Evolutionary conservation across 2,329 filamentous ascomycete genomes (phyloP), one percentile per base, ranked within the genome.

Genomic region (Penicillium palitans): DNA sequence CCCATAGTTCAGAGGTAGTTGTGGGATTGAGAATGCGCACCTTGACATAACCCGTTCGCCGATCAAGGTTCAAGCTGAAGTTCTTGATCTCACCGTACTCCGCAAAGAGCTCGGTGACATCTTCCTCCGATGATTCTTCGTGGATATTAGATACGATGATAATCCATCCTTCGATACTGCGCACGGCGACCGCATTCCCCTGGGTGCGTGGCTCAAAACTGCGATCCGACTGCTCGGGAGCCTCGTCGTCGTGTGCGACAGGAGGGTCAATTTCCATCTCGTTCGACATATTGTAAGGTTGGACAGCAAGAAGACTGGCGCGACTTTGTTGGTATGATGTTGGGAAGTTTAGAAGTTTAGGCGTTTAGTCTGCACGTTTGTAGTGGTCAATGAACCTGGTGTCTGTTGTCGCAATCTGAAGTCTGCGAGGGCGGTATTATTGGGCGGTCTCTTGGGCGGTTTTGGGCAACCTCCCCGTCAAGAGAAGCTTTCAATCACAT

Each of bases 131-230:
- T 10, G 86, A 84, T 70, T 88, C 86, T 69, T 88, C 86, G 66
- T 88, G 85, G 37, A 88, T 84, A 64, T 88, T 88, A n/a, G 85
- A 86, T 55, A 81, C 85, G n/a, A 87, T 81, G 61, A 88, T 80
- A 70, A 88, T 88, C 86, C 86, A 88, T 62, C 86, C 86, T 71
- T 88, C 86, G 66, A 88, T 88, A 67, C 83, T 86, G 71, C 86
- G 84, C 46, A 88, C 86, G 9, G 85, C 85, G 75, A 80, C 79
- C 27, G 79, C 78, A 58, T 75, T 76, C 21, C 76, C 67, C 31
- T 75, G 67, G 47, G 79, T 81, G 64, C 74, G 77, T 50, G 76
- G 72, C 62, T 81, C 79, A 58, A 68, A 68, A 44, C 69, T 70
- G 55, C 68, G 68, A 55, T 66, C 66, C 24, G 69, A 66, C 58